Percentiles rank a stretch among this genome's conserved stretches.
phyloP scores from a whole-genome alignment of 139 green algal genomes.

The Microglena sp. region DNA sequence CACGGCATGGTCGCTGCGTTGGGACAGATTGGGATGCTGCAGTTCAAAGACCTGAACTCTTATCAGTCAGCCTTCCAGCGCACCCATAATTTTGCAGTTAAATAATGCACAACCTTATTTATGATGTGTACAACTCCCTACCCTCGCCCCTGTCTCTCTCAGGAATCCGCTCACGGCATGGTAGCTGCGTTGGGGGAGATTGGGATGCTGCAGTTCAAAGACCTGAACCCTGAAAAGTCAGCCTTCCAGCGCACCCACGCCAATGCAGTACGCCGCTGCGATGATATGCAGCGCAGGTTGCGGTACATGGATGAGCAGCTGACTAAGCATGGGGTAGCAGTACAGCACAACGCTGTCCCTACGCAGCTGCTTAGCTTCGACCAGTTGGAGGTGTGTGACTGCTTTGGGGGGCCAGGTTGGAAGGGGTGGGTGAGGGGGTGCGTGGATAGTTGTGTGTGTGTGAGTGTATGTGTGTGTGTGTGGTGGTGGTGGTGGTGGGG shows the following conservation, averaged over 20 bases:
- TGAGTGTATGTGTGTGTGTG: too few species aligned
- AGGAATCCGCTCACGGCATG: constrained; percentile 85
- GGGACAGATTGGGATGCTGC: constrained; percentile 77
- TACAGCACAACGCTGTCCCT: background rate
- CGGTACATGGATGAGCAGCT: constrained; percentile 86
- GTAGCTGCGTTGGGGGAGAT: constrained; percentile 76
- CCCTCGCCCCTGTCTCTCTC: too few species aligned
- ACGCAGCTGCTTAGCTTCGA: background rate
- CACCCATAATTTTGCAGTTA: constrained; percentile 49
- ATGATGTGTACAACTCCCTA: too few species aligned
- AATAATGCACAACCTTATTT: constrained; percentile 78
- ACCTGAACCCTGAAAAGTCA: constrained; percentile 81
- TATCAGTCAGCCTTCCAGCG: constrained; percentile 87
- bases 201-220: constrained; percentile 81
- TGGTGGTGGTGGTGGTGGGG: too few species aligned
- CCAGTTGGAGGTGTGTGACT: background rate
- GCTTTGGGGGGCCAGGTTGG: too few species aligned
- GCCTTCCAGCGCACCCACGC: constrained; percentile 91
- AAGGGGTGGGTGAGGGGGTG: too few species aligned
- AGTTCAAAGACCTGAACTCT: constrained; percentile 90
- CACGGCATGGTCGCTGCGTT: constrained; percentile 83
- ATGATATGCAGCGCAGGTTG: constrained; percentile 91
- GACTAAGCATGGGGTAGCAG: too few species aligned
- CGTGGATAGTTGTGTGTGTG: too few species aligned
- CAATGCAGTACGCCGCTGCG: constrained; percentile 71